Evolutionary conservation across 2,329 filamentous ascomycete species (phyloP).

Genomic region (Exophiala bonariae): DNA sequence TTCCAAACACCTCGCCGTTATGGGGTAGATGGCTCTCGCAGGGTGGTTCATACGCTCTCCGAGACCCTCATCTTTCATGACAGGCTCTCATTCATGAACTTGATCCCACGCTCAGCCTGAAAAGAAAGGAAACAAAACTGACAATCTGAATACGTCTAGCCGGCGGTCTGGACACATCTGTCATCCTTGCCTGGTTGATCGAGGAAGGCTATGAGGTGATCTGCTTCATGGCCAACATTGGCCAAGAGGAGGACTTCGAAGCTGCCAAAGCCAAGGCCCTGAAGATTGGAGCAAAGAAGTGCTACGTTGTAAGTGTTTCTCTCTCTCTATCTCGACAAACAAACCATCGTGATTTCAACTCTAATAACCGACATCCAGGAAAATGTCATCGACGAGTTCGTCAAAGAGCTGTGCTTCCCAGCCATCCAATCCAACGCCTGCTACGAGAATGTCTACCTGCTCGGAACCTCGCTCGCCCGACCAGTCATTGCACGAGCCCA

Average conservation of each 20-base stretch:
- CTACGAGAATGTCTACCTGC: conserved; percentile 27
- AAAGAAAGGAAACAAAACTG: too few relatives aligned
- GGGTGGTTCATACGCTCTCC: too few relatives aligned
- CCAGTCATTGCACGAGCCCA: conserved; percentile 49
- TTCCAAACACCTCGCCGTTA: too few relatives aligned
- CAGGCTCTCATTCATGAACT: too few relatives aligned
- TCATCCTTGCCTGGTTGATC: conserved; percentile 49
- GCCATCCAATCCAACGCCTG: conserved; percentile 69
- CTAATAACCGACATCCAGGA: conserved; percentile 42
- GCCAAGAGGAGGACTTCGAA: conserved; percentile 70
- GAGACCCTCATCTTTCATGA: too few relatives aligned
- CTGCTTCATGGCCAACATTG: conserved; percentile 70
- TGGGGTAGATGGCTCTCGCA: too few relatives aligned
- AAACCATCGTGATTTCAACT: not conserved
- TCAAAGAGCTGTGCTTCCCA: conserved; percentile 77
- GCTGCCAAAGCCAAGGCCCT: conserved; percentile 68
- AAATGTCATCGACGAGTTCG: conserved; percentile 71
- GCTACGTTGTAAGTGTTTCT: conserved; percentile 23
- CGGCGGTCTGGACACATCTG: conserved; percentile 61
- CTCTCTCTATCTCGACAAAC: too few relatives aligned
- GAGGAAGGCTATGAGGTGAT: conserved; percentile 60
- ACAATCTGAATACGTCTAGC: conserved; percentile 2
- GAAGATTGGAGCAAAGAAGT: conserved; percentile 68
- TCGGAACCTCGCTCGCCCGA: conserved; percentile 38
- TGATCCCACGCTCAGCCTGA: too few relatives aligned